Base-by-base conservation (phyloP, 2,329 filamentous ascomycete species). In the Aspergillus sergii region DNA sequence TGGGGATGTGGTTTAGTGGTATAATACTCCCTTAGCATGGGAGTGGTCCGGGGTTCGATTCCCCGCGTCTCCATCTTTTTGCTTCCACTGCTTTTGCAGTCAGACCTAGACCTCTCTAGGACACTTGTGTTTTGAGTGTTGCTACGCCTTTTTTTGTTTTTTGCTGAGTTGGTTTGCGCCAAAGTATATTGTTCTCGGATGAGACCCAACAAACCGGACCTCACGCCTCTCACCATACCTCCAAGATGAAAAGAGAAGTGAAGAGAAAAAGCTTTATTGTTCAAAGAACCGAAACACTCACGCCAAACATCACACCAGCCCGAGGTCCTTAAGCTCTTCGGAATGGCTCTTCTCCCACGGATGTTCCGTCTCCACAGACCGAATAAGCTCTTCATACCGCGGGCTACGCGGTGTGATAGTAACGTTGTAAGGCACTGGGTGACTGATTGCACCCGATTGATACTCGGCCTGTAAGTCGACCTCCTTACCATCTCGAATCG, bases 271-370 rank as follows among this genome's bases (percentile, higher is more conserved):
- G 6, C 34, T 39, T 7, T 7, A 34, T 12, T 34, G 4, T 39
- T 39, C 34, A 39, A 43, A 43, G 19, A 41, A 7, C 41, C 8
- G 8, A 5, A 23, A 14, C 5, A 23, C 39, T 19, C 2, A 46
- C 43, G n/a, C n/a, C 10, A 46, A 7, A 6, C 10, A 21, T 46
- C 10, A 46, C 43, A n/a, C 12, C 9, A 6, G n/a, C 3, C 10
- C 2, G 5, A 45, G 8, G 2, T 45, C 43, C 10, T 12, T 21
- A 21, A 48, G 45, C 6, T 48, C 23, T 14, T 19, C 39, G 4
- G 77, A 74, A 71, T 81, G 78, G 56, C 78, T 80, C 56, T 75
- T 66, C 50, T 77, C 72, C 74, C 79, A 81, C 4, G 80, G 80
- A 68, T 78, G 75, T 23, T 75, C 62, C 34, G 71, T 46, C 66